Conservation (phyloP, 2,329 filamentous ascomycete genomes). For the Eutypella sp. region DNA sequence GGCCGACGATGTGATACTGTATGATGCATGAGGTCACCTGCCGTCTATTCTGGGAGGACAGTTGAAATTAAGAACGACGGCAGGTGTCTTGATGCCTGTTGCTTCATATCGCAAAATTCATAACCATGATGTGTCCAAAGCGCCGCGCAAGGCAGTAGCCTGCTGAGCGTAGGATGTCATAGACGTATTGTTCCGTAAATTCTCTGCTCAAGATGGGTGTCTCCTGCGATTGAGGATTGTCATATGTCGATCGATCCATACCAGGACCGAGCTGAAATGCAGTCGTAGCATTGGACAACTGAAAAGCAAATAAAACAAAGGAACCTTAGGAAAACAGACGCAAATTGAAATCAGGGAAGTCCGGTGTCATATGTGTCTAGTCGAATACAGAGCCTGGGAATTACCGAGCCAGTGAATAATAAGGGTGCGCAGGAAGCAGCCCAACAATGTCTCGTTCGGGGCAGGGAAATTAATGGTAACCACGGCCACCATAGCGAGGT, state of each 20-base stretch:
- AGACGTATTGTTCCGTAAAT: constrained; percentile 51
- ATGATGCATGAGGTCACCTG: constrained; percentile 14
- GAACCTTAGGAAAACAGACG: constrained; percentile 16
- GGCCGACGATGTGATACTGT: constrained; percentile 13
- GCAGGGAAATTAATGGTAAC: constrained; percentile 47
- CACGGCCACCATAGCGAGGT: constrained; percentile 49
- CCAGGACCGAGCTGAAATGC: constrained; percentile 28
- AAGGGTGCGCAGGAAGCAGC: not conserved
- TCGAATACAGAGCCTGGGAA: not conserved
- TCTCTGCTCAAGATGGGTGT: constrained; percentile 46
- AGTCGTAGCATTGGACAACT: constrained; percentile 15
- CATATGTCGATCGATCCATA: constrained; percentile 38
- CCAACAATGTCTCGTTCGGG: constrained; percentile 7
- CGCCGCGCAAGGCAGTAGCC: constrained; percentile 44
- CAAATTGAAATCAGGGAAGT: constrained; percentile 5
- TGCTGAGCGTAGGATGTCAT: constrained; percentile 52
- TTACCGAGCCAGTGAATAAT: constrained; percentile 2
- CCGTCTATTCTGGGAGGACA: constrained; percentile 15
- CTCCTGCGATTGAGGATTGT: constrained; percentile 35
- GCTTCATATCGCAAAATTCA: constrained; percentile 50
- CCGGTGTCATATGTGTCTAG: not conserved
- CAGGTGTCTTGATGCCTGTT: constrained; percentile 14
- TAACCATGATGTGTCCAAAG: constrained; percentile 60
- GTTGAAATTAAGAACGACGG: constrained; percentile 13
- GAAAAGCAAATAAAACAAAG: constrained; percentile 16